Conservation (phyloP, 441 rosid genomes). For the Bocquillonia castaneifolia region DNA sequence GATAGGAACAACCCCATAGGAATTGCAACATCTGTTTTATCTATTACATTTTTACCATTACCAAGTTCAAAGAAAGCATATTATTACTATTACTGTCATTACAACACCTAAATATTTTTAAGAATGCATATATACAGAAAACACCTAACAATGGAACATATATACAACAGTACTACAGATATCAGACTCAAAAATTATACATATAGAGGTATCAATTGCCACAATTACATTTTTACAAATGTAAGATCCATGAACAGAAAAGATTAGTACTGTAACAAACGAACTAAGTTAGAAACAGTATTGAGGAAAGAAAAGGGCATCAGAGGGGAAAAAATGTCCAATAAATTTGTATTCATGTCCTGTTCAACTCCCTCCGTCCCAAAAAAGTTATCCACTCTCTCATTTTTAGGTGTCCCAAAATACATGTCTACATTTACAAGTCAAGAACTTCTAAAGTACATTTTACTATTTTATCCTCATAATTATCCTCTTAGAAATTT, state of each 20-base stretch:
- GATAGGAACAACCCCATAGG: not conserved
- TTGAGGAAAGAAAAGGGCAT: not conserved
- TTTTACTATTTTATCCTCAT: too few relatives aligned
- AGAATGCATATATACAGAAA: not conserved
- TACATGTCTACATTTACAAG: too few relatives aligned
- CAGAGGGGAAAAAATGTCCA: not conserved
- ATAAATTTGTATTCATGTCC: not conserved
- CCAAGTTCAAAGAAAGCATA: not conserved
- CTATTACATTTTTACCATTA: not conserved
- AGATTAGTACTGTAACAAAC: not conserved
- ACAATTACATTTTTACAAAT: not conserved
- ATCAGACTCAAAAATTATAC: not conserved
- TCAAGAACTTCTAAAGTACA: too few relatives aligned
- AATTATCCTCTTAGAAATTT: too few relatives aligned
- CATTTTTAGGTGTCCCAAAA: too few relatives aligned
- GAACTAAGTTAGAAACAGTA: not conserved
- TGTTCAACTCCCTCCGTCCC: too few relatives aligned
- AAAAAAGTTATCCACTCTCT: too few relatives aligned
- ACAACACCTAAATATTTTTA: not conserved
- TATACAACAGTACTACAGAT: not conserved
- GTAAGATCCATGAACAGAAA: not conserved
- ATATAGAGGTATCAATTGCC: not conserved
- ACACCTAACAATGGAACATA: not conserved
- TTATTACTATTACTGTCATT: not conserved
- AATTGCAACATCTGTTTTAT: not conserved